Percentiles rank a stretch among this genome's conserved stretches.
Evolutionary conservation across 768 basidiomycete genomes (phyloP).

Genomic region (Myochromella boudieri): DNA sequence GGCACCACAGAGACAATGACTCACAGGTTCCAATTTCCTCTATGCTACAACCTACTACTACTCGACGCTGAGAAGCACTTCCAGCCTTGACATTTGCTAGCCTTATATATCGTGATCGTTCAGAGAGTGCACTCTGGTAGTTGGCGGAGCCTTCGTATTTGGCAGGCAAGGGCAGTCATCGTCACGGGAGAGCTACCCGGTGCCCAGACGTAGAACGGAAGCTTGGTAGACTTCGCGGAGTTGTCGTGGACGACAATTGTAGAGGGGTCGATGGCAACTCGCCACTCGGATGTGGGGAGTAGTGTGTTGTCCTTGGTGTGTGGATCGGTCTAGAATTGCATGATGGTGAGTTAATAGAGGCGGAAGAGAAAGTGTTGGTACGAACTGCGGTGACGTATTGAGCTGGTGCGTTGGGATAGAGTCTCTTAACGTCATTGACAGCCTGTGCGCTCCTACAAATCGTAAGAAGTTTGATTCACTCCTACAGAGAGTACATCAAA

Average conservation of each 20-base stretch:
- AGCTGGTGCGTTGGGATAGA: conserved; percentile 36
- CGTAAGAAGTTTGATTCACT: neutral
- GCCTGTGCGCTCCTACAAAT: conserved; percentile 41
- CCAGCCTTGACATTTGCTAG: no score
- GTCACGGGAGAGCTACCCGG: conserved; percentile 37
- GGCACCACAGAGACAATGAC: no score
- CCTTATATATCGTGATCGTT: no score
- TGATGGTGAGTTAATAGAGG: neutral
- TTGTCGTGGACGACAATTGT: conserved; percentile 32
- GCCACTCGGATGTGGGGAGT: conserved; percentile 37
- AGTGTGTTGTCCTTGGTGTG: conserved; percentile 38
- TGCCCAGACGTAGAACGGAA: conserved; percentile 42
- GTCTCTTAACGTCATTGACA: conserved; percentile 28
- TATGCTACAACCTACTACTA: no score
- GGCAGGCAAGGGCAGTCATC: conserved; percentile 37
- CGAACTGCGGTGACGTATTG: conserved; percentile 36
- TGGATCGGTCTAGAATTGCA: conserved; percentile 32
- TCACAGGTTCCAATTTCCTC: no score
- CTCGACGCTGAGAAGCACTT: no score
- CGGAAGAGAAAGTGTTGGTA: neutral
- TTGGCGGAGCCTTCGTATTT: no score
- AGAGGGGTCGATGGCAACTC: conserved; percentile 37
- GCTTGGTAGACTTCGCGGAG: conserved; percentile 19
- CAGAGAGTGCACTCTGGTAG: no score
- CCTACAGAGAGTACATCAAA: neutral